A percentile compares a stretch with the other conserved stretches of the same genome.
Evolutionary conservation across 805 yeast species (phyloP).

Genomic region (Cyberlindnera sargentensis): DNA sequence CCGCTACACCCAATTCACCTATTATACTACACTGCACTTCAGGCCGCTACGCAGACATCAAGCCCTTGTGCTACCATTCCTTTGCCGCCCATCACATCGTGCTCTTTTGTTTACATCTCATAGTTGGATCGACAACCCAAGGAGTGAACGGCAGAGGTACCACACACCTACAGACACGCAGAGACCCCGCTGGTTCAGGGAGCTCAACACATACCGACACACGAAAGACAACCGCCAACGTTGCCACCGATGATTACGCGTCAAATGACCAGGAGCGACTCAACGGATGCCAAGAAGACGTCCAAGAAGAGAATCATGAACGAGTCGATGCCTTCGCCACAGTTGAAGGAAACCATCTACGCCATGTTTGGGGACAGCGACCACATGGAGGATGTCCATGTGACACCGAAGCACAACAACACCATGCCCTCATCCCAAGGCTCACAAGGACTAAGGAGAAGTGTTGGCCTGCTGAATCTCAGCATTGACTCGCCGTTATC

Average conservation of each 20-base stretch:
- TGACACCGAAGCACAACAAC: conserved; percentile 18
- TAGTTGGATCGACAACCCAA: no score
- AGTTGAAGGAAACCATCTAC: conserved; percentile 15
- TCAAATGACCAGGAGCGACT: neutral
- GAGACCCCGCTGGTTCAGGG: no score
- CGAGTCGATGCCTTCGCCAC: conserved; percentile 22
- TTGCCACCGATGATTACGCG: conserved; percentile 11
- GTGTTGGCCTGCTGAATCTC: conserved; percentile 45
- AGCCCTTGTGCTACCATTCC: no score
- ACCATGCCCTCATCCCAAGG: conserved; percentile 22
- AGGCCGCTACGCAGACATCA: no score
- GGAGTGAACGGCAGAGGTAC: no score
- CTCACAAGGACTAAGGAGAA: conserved; percentile 36
- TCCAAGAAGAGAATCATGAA: conserved; percentile 22
- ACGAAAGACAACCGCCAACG: no score
- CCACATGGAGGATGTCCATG: conserved; percentile 6
- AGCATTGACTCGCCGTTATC: conserved; percentile 35
- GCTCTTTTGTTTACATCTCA: no score
- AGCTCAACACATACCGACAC: no score
- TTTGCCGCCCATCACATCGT: no score
- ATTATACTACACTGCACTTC: no score
- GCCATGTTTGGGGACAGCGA: conserved; percentile 8
- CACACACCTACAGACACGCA: no score
- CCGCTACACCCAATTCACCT: no score
- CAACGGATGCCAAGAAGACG: neutral